A percentile compares a stretch with the other conserved stretches of the same genome.
Conservation (phyloP, 2,329 filamentous ascomycete genomes). For the Pestalotiopsis sp. region DNA sequence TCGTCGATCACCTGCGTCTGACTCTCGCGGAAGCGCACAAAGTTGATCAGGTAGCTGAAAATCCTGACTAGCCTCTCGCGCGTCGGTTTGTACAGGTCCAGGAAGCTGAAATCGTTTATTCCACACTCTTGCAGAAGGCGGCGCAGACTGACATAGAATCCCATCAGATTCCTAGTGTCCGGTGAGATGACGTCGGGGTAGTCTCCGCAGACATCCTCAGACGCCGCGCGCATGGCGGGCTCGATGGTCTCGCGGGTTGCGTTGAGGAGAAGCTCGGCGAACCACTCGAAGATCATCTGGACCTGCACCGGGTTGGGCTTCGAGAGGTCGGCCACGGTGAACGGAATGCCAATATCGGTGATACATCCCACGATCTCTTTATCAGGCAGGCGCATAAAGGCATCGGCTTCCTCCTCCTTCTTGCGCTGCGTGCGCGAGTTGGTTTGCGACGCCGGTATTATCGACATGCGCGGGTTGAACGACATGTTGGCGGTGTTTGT, state of each 20-base stretch:
- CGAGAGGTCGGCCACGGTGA: constrained; percentile 82
- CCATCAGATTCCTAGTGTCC: constrained; percentile 93
- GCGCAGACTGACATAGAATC: constrained; percentile 85
- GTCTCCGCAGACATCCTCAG: constrained; percentile 83
- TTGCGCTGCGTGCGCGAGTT: constrained; percentile 54
- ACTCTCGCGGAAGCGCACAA: constrained; percentile 93
- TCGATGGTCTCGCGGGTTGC: constrained; percentile 91
- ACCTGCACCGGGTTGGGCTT: constrained; percentile 95
- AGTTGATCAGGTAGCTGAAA: constrained; percentile 98
- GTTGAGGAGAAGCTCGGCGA: constrained; percentile 92
- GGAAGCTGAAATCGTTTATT: constrained; percentile 91
- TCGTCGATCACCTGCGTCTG: constrained; percentile 89
- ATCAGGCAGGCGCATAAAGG: constrained; percentile 63
- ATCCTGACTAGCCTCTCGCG: constrained; percentile 91
- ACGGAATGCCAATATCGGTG: constrained; percentile 91
- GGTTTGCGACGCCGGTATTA: constrained; percentile 56
- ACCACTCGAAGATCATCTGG: constrained; percentile 98
- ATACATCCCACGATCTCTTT: constrained; percentile 95
- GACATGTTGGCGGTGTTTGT: constrained; percentile 46
- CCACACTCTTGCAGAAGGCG: constrained; percentile 84
- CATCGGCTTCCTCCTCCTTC: constrained; percentile 61
- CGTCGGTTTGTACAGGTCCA: constrained; percentile 88
- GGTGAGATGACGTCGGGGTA: constrained; percentile 82
- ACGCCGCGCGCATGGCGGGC: constrained; percentile 90
- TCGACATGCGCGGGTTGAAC: constrained; percentile 64